Conservation (phyloP, 169 alveolate genomes). For the Perkinsus olseni region DNA sequence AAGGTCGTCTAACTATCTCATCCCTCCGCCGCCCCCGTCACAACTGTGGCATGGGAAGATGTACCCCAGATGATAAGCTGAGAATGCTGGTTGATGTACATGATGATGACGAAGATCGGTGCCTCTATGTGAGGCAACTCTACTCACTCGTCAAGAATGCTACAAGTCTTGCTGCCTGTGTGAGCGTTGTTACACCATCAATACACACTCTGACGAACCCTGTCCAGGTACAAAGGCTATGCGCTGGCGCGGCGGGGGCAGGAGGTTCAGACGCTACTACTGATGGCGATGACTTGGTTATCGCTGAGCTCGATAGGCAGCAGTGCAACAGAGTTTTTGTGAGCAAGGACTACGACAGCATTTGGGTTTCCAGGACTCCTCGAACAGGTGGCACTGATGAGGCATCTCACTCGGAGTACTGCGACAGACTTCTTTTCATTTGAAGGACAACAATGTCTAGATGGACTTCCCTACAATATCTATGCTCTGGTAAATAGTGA, state of each 20-base stretch:
- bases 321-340: not conserved
- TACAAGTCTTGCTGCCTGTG: not conserved
- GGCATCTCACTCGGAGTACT: not conserved
- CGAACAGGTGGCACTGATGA: not conserved
- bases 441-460: not conserved
- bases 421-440: not conserved
- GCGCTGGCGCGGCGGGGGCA: not conserved
- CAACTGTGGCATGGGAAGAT: not conserved
- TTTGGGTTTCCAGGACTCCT: not conserved
- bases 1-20: too few relatives aligned
- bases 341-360: not conserved
- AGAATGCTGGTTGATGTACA: not conserved
- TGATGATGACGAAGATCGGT: not conserved
- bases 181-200: not conserved
- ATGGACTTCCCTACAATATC: not conserved
- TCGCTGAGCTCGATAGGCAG: not conserved
- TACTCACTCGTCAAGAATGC: not conserved
- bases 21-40: too few relatives aligned
- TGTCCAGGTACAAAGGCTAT: not conserved
- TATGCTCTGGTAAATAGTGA: not conserved
- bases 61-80: not conserved
- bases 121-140: not conserved
- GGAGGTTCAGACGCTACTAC: not conserved
- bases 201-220: not conserved
- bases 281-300: not conserved